Base-by-base conservation (phyloP, 2,329 filamentous ascomycete species). In the Penicillium sp. region DNA sequence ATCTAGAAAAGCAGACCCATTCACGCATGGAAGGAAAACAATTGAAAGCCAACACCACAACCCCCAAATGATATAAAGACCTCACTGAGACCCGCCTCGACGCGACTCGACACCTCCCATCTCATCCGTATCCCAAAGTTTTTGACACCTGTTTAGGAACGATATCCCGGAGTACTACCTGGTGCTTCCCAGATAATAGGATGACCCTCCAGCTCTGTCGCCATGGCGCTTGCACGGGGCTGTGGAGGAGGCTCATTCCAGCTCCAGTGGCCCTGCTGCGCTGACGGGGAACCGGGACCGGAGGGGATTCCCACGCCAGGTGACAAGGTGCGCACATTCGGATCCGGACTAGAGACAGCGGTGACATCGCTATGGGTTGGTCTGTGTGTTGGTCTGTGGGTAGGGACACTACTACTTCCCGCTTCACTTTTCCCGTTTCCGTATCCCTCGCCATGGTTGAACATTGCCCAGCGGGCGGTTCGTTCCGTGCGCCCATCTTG, bases 391-490 rank as follows among this genome's bases (percentile, higher is more conserved):
- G 51, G 21, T 16, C 49, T 57, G 3, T 41, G n/a, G 8, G 19
- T 21, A 6, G 50, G n/a, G 6, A 34, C 47, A 44, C 38, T 55
- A 40, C 50, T 62, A 39, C 50, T 61, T 13, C 53, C 61, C 2
- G 55, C 41, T 33, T 66, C 63, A 50, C 60, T 63, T 43, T 65
- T 67, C 34, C 46, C 56, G 10, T 60, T 57, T 6, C 60, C 50
- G n/a, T 57, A 21, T 11, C 13, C 58, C 0, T 57, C 61, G 5
- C 51, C 49, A 11, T 54, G 50, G 23, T 61, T 63, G 38, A 68
- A 68, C 21, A 73, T 31, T 7, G 72, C 70, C 72, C 72, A 75
- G 8, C 58, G 62, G 1, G 68, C 66, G 2, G 72, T 73, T 7
- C 72, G 69, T 39, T 73, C 68, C 10, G 62, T 67, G 29, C 64